Evolutionary conservation across 192 early-diverging fungal genomes (phyloP), one percentile per base, ranked within the genome.

Genomic region (Helicostylum pulchrum): DNA sequence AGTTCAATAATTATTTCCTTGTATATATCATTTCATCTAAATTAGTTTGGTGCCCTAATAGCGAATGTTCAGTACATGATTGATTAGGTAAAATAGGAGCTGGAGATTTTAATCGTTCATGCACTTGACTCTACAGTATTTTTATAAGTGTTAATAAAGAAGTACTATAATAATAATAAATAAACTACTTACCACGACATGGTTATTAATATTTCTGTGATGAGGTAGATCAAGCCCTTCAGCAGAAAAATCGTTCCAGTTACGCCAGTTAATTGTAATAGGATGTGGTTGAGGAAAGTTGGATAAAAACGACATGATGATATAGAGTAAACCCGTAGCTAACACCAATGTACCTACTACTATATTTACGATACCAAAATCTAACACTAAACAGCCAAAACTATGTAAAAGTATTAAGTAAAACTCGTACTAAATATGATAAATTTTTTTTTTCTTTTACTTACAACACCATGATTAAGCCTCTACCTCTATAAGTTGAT

Each of bases 361-460:
- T 47, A 82, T 77, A 62, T 83, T 83, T 51, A 75, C 72, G 1
- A 78, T 55, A 2, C 44, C 62, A 61, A 52, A 57, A 2, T 75
- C 65, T 44, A 83, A 76, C 21, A 82, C 78, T 26, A 86, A 74
- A 58, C 84, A 86, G 6, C 82, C 84, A 67, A 86, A 83, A 52
- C 74, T 75, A 52, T 7, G 61, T 32, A 15, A 26, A 8, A 9
- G 5, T 48, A 52, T 15, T 46, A 3, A 26, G 2, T 26, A 26
- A 2, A 26, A 2, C 2, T 2, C 26, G 4, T 50, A 32, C 44
- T 15, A n/a, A n/a, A n/a, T n/a, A 20, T n/a, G 26, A 26, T 26
- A 26, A 26, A 26, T 5, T 10, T 10, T 5, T 3, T 44, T 42
- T 42, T 7, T 15, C 2, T 51, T 3, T n/a, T 7, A 51, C 74